phyloP scores from a whole-genome alignment of 2,329 filamentous ascomycete genomes.

The Stagonosporopsis rhizophila region DNA sequence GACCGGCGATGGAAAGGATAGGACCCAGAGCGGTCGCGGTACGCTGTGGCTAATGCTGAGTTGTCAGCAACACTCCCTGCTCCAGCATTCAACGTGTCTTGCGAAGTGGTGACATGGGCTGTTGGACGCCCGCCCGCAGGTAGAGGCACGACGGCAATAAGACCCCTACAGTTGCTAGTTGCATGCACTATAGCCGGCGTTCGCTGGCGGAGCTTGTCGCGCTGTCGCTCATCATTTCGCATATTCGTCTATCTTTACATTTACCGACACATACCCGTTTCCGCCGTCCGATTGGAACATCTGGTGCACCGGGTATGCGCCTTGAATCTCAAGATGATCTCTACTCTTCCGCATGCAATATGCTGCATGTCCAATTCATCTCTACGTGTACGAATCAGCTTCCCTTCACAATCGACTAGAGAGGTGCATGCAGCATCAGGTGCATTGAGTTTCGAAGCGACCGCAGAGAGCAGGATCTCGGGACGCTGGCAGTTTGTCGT shows the following conservation, averaged over 20 bases:
- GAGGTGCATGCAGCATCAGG: background rate
- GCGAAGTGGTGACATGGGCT: no score
- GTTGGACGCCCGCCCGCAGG: background rate
- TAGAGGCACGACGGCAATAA: no score
- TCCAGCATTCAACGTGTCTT: no score
- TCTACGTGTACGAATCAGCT: background rate
- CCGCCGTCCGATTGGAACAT: background rate
- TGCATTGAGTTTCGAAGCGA: constrained; percentile 2
- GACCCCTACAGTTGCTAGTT: background rate
- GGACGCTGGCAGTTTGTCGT: background rate
- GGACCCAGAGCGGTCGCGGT: background rate
- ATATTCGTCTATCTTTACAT: background rate
- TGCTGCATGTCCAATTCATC: no score
- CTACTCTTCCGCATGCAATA: background rate
- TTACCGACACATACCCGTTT: constrained; percentile 3
- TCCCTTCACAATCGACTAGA: background rate
- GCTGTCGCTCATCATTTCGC: constrained; percentile 3
- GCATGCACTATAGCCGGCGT: background rate
- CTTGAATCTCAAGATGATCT: constrained; percentile 5
- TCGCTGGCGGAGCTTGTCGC: constrained; percentile 3
- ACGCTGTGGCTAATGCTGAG: constrained; percentile 1
- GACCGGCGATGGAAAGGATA: no score
- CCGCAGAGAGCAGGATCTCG: constrained; percentile 3
- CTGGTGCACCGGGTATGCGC: constrained; percentile 12
- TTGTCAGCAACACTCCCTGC: no score